Evolutionary conservation across 2,329 filamentous ascomycete genomes (phyloP), one percentile per base, ranked within the genome.

Genomic region (Calonectria pseudoturangicola): DNA sequence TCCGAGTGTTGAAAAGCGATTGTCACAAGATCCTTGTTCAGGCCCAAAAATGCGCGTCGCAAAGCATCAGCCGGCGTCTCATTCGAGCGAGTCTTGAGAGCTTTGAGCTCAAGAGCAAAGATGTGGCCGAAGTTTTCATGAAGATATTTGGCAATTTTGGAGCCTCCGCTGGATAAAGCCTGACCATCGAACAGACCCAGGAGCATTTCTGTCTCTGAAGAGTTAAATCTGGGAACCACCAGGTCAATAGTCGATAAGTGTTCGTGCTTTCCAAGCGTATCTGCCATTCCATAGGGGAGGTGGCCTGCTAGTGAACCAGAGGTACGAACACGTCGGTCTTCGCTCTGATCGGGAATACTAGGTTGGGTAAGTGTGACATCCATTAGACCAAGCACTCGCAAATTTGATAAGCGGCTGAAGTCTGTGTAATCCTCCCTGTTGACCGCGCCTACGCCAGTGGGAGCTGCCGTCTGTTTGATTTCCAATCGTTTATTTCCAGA

Each of bases 141-240:
- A 36, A 99, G 87, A 80, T 95, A 99, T 83, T 98, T 98, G 76
- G 97, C 96, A 78, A 99, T 95, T 86, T 97, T 97, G 74, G 96
- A 98, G 51, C 97, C 97, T 73, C 96, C 94, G 73, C 92, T 95
- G 2, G 95, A 94, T 71, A 97, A 88, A n/a, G 93, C 91, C 82
- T 98, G 95, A 4, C 97, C 97, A 82, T 99, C 97, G 81, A 99
- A 99, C 84, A 99, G 89, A n/a, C 96, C 97, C 56, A 99, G 86
- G 2, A 99, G 89, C 54, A 95, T 96, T 83, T 98, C 96, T 51
- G 95, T 93, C 77, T 98, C 95, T 66, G 94, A 94, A 18, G 95
- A 94, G 80, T 96, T 94, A 86, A 98, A 97, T 56, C 95, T 92
- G 13, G 97, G 97, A 36, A 98, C 94, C 25, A 99, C 95, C 85